Evolutionary conservation across 177 flowering plant species (phyloP), one percentile per base, ranked within the genome.

Genomic region (Vitis hybrid): DNA sequence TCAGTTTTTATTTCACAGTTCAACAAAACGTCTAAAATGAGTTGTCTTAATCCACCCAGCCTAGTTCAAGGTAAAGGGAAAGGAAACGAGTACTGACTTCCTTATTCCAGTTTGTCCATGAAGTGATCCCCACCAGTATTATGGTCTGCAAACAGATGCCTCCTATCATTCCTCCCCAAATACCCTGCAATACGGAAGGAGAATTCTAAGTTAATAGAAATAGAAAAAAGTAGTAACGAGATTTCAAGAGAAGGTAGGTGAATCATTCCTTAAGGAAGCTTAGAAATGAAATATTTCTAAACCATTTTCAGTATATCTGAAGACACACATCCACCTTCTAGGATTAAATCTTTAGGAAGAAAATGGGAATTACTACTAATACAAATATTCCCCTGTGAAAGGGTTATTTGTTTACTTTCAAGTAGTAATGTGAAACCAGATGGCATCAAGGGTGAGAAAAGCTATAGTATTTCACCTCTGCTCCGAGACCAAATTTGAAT

Each of bases 111-210:
- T 89, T 82, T 14, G 85, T 85, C 23, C 69, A 3, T n/a, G 78
- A 66, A 76, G 82, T 79, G 81, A 89, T 49, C 3, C 71, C 72
- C 3, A 84, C 60, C 77, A 89, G 70, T 64, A 89, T 85, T 59
- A 86, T 5, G 21, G 93, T 86, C 62, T 89, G 93, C 77, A 87
- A 74, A 30, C 68, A 63, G 65, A 88, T 82, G 40, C 94, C 94
- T 23, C 90, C 87, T 21, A 86, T 81, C 91, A 88, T 83, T 11
- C 94, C 94, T 52, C 88, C 83, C 91, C 94, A 89, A 48, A 89
- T 80, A 62, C 94, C 94, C 91, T 89, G 85, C 81, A 56, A 7
- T 2, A 3, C 21, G 56, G 10, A 65, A 60, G 18, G 4, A 48
- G 45, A 3, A 12, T n/a, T 48, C 11, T 4, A 19, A 15, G 10